Conservation (phyloP, 2,329 filamentous ascomycete genomes). For the Aspergillus persii region DNA sequence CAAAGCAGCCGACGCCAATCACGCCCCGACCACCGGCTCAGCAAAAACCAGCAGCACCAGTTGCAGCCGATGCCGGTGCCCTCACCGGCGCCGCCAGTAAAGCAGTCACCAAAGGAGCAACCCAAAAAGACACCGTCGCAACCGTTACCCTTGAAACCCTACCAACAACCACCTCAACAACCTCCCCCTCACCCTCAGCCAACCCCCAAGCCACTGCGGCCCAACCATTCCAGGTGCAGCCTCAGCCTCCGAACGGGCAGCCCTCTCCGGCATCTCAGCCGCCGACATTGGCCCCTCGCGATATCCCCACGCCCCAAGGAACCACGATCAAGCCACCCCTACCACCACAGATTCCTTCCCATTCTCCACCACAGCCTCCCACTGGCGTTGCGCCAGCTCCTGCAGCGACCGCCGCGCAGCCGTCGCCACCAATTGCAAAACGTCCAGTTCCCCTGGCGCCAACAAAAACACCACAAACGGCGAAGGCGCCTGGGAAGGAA, state of each 20-base stretch:
- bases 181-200: slow-evolving; percentile 10
- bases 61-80: slow-evolving; percentile 3
- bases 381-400: slow-evolving; percentile 14
- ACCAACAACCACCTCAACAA: slow-evolving; percentile 9
- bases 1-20: slow-evolving; percentile 6
- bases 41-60: slow-evolving; percentile 5
- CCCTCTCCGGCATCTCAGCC: slow-evolving; percentile 18
- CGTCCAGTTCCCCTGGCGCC: not conserved
- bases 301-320: slow-evolving; percentile 8
- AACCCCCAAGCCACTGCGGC: slow-evolving; percentile 9
- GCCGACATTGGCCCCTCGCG: slow-evolving; percentile 19
- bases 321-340: slow-evolving; percentile 8
- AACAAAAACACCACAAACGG: slow-evolving; percentile 7
- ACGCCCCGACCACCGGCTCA: slow-evolving; percentile 5
- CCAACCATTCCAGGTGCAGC: slow-evolving; percentile 15
- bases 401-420: slow-evolving; percentile 13
- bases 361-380: slow-evolving; percentile 20
- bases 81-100: slow-evolving; percentile 7
- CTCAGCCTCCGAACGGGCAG: slow-evolving; percentile 21
- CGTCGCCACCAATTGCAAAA: not conserved
- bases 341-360: slow-evolving; percentile 16
- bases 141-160: not conserved
- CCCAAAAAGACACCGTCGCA: slow-evolving; percentile 4
- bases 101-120: slow-evolving; percentile 5
- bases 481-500: slow-evolving; percentile 18